Base-by-base conservation (phyloP, 768 basidiomycete genomes). In the Asterophora lycoperdoides region DNA sequence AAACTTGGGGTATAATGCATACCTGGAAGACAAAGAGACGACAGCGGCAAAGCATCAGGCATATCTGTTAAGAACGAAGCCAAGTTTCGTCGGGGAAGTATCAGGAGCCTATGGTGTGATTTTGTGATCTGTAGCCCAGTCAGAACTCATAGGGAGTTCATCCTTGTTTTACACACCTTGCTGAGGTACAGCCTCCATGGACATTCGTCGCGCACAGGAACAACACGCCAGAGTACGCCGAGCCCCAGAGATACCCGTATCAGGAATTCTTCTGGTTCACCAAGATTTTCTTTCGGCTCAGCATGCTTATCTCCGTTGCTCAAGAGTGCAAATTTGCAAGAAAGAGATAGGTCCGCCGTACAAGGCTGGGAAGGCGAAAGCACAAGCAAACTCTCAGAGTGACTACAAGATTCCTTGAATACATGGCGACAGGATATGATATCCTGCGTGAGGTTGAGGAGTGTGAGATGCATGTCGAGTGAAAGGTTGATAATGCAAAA, bases 21-120 rank as follows among this genome's bases (percentile, higher is more conserved):
- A 77, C 90, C 93, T 46, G 92, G 91, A 29, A 95, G 74, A 50
- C 80, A 65, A n/a, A 93, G 60, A 17, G 84, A 84, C 8, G 88
- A 89, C 23, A 95, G 67, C 6, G 84, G 76, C 0, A 79, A 67
- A 2, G 68, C 60, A 63, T 93, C 84, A 2, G 90, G 84, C 40
- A 95, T 69, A 28, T 77, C 68, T 9, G 76, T 68, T 41, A 78
- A 52, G 52, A 74, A 93, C 2, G 78, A 75, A 5, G 77, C 69
- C 44, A 82, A 60, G 46, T 80, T 69, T 48, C 90, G 73, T 37
- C 68, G 72, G n/a, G 79, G 77, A 28, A 92, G 61, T 17, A 91
- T 70, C 4, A 81, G 56, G 13, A 92, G 54, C 47, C 66, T 68
- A 46, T 73, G 67, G 40, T 73, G 70, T 39, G 66, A 70, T 45